Evolutionary conservation across 345 rosid species (phyloP), one percentile per base, ranked within the genome.

Genomic region (Pistacia atlantica): DNA sequence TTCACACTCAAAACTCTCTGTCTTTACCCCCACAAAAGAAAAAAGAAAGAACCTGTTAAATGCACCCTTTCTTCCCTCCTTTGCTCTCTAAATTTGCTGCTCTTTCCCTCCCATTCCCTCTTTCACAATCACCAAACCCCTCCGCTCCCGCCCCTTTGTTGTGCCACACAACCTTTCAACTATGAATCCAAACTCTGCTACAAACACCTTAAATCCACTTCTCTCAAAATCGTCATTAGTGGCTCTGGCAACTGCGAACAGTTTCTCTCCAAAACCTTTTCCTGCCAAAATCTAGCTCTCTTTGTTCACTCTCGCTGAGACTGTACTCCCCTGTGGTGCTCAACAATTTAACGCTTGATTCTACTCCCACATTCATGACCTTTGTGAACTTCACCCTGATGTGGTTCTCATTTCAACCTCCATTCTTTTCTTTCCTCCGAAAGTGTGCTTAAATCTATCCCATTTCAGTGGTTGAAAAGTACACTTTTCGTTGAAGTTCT

Each of bases 401-500:
- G 97, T 93, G 17, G 84, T 95, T n/a, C 73, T 95, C 18, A 86
- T 95, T 71, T 89, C 90, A 67, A 90, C 95, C 55, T 95, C 98
- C 8, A 93, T 93, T 37, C 92, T 31, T 31, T 31, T 31, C 33
- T 91, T 48, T 91, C 97, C 25, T 77, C 93, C 0, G 94, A 90
- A 45, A 33, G 76, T 3, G 91, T 93, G 17, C 89, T 91, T 9
- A 62, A 17, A 33, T 75, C 87, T 0, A 79, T 95, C 63, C 96
- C 99, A 0, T 86, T 91, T 42, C 95, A 95, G 65, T 80, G 97
- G 0, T 85, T 93, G 18, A 88, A 81, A 11, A 90, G 78, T 79
- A 91, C 93, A 1, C 93, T 91, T 66, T 87, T 91, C 74, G 94
- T 93, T 17, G 94, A 93, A 60, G 96, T 93, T 2, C 82, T 89